Percentiles rank a stretch among this genome's conserved stretches.
Evolutionary conservation across 225 moss, liverwort and hornwort genomes (phyloP).

Genomic region (Climacium dendroides): DNA sequence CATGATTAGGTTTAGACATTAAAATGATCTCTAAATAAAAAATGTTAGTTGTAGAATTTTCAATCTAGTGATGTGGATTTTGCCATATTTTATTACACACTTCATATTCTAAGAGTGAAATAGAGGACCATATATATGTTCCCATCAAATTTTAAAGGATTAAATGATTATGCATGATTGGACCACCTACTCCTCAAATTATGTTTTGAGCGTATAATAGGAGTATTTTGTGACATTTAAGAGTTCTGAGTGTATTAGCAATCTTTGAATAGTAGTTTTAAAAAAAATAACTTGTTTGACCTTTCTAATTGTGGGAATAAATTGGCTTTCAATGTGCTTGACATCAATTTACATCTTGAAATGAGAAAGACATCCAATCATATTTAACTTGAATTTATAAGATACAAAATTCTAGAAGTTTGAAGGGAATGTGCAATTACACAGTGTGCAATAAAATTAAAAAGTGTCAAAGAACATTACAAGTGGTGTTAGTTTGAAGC

Average conservation of each 20-base stretch:
- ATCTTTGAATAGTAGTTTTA: background rate
- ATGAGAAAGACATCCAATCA: background rate
- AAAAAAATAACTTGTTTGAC: background rate
- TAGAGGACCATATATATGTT: rapidly evolving
- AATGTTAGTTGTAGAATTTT: background rate
- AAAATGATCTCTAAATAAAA: background rate
- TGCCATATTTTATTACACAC: background rate
- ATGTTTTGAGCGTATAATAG: too few relatives aligned
- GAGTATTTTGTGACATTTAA: too few relatives aligned
- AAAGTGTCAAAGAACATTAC: background rate
- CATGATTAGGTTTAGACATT: background rate
- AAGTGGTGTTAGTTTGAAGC: background rate
- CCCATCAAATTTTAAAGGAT: rapidly evolving
- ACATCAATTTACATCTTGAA: background rate
- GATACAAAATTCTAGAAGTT: background rate
- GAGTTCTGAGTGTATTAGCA: background rate
- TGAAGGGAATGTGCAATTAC: background rate
- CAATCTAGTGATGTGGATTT: rapidly evolving
- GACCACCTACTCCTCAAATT: too few relatives aligned
- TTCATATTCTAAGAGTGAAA: background rate
- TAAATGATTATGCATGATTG: background rate
- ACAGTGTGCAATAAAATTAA: background rate
- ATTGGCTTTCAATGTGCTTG: background rate
- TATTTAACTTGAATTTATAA: background rate
- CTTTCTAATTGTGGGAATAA: background rate